Percentiles rank a stretch among this genome's conserved stretches.
Conservation (phyloP, 208 protist species). For the Trypanosomatidae sp. region DNA sequence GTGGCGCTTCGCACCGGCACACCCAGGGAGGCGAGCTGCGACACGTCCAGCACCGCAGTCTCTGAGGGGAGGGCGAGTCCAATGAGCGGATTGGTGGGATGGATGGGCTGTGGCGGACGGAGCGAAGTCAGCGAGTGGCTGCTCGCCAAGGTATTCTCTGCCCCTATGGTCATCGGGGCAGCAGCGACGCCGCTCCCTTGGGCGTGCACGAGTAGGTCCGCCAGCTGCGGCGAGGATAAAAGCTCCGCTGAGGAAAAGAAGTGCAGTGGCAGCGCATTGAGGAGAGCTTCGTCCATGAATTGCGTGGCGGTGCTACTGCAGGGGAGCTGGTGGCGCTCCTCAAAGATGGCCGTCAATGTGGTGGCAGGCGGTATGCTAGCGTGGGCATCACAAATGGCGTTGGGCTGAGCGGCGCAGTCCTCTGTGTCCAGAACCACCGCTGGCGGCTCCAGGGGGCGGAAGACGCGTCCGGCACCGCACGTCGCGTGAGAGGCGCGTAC, state of each 20-base stretch:
- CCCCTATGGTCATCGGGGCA: neutral
- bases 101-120: neutral
- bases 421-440: neutral
- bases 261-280: constrained; percentile 7
- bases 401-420: neutral
- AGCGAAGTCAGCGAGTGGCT: neutral
- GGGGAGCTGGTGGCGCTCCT: neutral
- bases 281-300: neutral
- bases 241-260: constrained; percentile 15
- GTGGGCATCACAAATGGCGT: neutral
- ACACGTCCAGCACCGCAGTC: constrained; percentile 2
- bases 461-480: neutral
- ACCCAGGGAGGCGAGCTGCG: constrained; percentile 3
- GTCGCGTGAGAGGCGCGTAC: neutral
- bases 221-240: constrained; percentile 6
- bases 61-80: neutral
- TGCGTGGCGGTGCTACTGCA: too few relatives aligned
- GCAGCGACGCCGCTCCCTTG: neutral
- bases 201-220: neutral
- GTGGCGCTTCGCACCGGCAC: neutral
- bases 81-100: neutral
- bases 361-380: neutral
- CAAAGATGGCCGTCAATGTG: neutral
- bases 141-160: neutral
- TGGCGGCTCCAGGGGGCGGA: neutral